Evolutionary conservation across 495 filamentous ascomycete genomes (phyloP).

Genomic region (Neurospora discreta): DNA sequence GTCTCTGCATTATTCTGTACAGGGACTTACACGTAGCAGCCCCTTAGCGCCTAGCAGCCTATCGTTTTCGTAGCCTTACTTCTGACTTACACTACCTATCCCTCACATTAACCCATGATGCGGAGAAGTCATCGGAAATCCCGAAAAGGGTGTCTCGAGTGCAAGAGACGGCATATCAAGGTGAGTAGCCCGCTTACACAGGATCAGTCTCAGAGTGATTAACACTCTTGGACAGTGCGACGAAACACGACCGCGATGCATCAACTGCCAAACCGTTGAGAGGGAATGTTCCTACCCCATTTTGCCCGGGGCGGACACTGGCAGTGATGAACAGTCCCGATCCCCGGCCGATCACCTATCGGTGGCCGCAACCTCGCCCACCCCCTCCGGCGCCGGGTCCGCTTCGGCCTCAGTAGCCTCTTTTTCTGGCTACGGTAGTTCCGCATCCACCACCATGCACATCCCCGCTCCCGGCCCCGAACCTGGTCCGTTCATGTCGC

Average conservation of each 20-base stretch:
- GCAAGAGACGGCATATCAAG: conserved; percentile 48
- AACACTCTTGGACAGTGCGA: conserved; percentile 14
- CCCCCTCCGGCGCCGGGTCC: not conserved
- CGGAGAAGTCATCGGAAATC: conserved; percentile 44
- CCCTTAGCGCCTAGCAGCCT: not conserved
- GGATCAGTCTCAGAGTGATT: not conserved
- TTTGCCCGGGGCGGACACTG: not conserved
- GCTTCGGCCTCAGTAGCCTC: not conserved
- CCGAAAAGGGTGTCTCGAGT: conserved; percentile 45
- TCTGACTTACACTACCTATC: not conserved
- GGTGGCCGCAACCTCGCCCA: conserved; percentile 1
- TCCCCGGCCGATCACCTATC: not conserved
- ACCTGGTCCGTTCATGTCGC: not conserved
- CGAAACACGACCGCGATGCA: conserved; percentile 23
- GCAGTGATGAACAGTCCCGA: not conserved
- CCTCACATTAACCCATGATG: conserved; percentile 8
- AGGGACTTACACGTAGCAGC: not conserved
- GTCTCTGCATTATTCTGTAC: not conserved
- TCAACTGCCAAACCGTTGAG: conserved; percentile 23
- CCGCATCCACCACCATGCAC: conserved; percentile 1
- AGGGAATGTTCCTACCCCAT: conserved; percentile 19
- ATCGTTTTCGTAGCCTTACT: not conserved
- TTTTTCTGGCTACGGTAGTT: not conserved
- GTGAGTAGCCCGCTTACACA: conserved; percentile 13
- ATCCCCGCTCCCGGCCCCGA: too few relatives aligned